Percentiles rank a stretch among this genome's conserved stretches.
Conservation (phyloP, 2,329 filamentous ascomycete species). For the Colletotrichum gigasporum region DNA sequence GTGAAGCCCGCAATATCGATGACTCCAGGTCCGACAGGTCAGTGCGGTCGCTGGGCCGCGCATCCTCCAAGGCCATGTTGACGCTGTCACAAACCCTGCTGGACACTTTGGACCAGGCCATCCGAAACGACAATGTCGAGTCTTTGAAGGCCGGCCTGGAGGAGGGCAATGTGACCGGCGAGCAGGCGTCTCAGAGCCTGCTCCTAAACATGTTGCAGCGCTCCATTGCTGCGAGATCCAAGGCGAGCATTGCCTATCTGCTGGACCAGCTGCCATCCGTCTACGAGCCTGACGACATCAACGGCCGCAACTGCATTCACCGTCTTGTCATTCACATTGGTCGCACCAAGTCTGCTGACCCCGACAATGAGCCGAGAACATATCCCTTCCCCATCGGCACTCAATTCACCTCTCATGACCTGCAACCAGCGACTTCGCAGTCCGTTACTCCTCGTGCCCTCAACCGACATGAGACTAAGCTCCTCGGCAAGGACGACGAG, state of each 20-base stretch:
- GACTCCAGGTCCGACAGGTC: conserved; percentile 81
- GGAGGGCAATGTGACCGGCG: conserved; percentile 62
- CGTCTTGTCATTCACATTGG: conserved; percentile 92
- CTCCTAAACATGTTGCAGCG: conserved; percentile 83
- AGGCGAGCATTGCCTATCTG: conserved; percentile 75
- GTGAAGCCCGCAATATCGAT: conserved; percentile 79
- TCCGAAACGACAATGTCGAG: conserved; percentile 72
- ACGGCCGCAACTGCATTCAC: conserved; percentile 92
- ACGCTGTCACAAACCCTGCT: conserved; percentile 75
- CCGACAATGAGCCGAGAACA: conserved; percentile 60
- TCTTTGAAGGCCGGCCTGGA: conserved; percentile 65
- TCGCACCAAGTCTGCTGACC: conserved; percentile 66
- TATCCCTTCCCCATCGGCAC: conserved; percentile 58
- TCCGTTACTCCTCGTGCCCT: conserved; percentile 68
- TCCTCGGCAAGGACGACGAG: conserved; percentile 75
- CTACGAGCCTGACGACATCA: conserved; percentile 91
- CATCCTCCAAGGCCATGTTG: conserved; percentile 78
- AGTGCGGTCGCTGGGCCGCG: conserved; percentile 78
- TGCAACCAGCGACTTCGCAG: conserved; percentile 80
- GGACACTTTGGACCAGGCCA: conserved; percentile 77
- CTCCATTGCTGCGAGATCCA: conserved; percentile 76
- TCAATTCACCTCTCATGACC: conserved; percentile 74
- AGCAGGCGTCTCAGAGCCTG: conserved; percentile 69
- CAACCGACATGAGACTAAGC: conserved; percentile 73
- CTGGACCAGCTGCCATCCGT: conserved; percentile 75